phyloP scores from a whole-genome alignment of 208 protist species.

The Phytomonas sp. region DNA sequence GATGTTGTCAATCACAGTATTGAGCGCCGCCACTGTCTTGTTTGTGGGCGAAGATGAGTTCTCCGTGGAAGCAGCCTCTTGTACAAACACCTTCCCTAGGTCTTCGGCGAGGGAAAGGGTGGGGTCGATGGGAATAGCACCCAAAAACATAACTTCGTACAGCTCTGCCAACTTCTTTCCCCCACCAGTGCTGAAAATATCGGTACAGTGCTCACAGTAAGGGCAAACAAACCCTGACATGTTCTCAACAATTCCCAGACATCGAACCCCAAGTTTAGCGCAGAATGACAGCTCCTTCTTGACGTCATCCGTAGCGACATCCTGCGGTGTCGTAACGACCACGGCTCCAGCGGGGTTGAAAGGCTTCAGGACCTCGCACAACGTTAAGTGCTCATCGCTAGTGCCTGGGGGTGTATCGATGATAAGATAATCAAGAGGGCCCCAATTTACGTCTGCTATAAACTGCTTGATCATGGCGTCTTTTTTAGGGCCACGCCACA shows the following conservation, averaged over 20 bases:
- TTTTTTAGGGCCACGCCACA: slow-evolving; percentile 96
- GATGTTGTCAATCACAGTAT: slow-evolving; percentile 43
- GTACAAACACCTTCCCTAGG: slow-evolving; percentile 49
- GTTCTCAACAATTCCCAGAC: slow-evolving; percentile 91
- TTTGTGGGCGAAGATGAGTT: background rate
- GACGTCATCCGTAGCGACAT: slow-evolving; percentile 87
- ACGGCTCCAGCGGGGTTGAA: slow-evolving; percentile 63
- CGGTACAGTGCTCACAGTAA: slow-evolving; percentile 83
- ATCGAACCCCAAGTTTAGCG: slow-evolving; percentile 70
- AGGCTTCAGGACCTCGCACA: slow-evolving; percentile 70
- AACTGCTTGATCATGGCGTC: slow-evolving; percentile 93
- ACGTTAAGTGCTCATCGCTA: slow-evolving; percentile 88
- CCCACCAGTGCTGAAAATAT: slow-evolving; percentile 83
- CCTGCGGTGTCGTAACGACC: slow-evolving; percentile 88
- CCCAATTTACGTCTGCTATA: slow-evolving; percentile 83
- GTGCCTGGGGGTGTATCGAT: slow-evolving; percentile 92
- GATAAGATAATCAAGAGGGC: slow-evolving; percentile 84
- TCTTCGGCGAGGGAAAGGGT: slow-evolving; percentile 67
- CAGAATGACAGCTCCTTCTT: slow-evolving; percentile 91
- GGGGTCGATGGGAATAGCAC: slow-evolving; percentile 77
- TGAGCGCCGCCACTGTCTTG: slow-evolving; percentile 44
- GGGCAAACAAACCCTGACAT: slow-evolving; percentile 92
- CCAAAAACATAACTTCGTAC: slow-evolving; percentile 81
- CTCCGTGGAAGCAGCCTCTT: slow-evolving; percentile 1
- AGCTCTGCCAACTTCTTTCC: slow-evolving; percentile 32